Evolutionary conservation across 768 basidiomycete species (phyloP).

Genomic region (Lactarius trivialis): DNA sequence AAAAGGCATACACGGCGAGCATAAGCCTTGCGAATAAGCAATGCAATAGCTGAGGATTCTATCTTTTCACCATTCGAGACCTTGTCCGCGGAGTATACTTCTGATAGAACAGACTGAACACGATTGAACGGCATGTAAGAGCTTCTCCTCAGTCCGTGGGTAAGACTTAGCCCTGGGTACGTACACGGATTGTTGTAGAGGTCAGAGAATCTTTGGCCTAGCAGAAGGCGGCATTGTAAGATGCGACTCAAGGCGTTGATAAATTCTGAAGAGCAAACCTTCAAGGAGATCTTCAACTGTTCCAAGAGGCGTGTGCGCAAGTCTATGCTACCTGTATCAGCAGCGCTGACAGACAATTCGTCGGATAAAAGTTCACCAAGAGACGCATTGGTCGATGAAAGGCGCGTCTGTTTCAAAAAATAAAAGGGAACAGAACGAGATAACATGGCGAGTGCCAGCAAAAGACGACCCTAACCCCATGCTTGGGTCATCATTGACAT

Average conservation of each 20-base stretch:
- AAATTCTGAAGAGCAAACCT: constrained; percentile 35
- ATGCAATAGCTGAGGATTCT: constrained; percentile 42
- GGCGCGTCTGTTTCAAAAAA: not conserved
- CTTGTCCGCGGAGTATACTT: constrained; percentile 66
- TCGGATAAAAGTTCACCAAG: not conserved
- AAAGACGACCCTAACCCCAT: not conserved
- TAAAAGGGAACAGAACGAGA: not conserved
- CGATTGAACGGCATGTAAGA: not conserved
- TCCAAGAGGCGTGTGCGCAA: constrained; percentile 45
- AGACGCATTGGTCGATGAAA: not conserved
- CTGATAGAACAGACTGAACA: constrained; percentile 57
- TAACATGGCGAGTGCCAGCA: not conserved
- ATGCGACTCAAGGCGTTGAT: not conserved
- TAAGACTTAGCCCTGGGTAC: not conserved
- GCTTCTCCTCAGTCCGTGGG: not conserved
- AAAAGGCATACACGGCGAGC: constrained; percentile 47
- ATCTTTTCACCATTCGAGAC: constrained; percentile 35
- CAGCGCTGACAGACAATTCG: not conserved
- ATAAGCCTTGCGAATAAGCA: constrained; percentile 52
- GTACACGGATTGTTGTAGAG: constrained; percentile 49
- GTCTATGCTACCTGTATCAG: constrained; percentile 31
- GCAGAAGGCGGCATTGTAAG: not conserved
- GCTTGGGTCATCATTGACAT: not conserved
- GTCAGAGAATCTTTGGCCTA: constrained; percentile 52
- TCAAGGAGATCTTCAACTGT: constrained; percentile 63